Base-by-base conservation (phyloP, 2,329 filamentous ascomycete genomes). In the Sclerotinia nivalis region DNA sequence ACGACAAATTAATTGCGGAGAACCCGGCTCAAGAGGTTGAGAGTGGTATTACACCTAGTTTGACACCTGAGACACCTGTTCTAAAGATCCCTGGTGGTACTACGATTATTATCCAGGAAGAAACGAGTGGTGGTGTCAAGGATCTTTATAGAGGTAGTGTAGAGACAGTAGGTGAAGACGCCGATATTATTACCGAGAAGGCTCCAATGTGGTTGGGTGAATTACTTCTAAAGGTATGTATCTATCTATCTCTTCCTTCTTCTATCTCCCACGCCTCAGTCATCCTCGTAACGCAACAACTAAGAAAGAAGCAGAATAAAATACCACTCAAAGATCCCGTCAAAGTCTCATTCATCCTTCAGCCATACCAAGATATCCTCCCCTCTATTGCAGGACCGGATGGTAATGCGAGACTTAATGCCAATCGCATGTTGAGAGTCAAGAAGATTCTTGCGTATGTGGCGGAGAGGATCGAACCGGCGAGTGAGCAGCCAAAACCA, bases 361-460 rank as follows among this genome's bases (percentile, higher is more conserved):
- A 96, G 75, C 94, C 96, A 0, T 93, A 87, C 82, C 86, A 92
- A 75, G 90, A 93, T 74, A 82, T 86, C 37, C 82, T 98, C 66
- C 93, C 93, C 0, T 86, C 86, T 68, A 91, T 97, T 64, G 87
- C 91, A 45, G 87, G 89, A 34, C 81, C 88, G 5, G 93, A 97
- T 77, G 91, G 84, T 66, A 97, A 95, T 79, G 95, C 94, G 74
- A 90, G 96, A 34, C 85, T 99, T 66, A 99, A 98, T 79, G 96
- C 96, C 15, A 99, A 98, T 78, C 88, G 95, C 69, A 98, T 99
- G 96, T 85, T 99, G 65, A 88, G 96, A 60, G 93, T 96, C 4
- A 95, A 93, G 82, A 99, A 99, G 84, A 96, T 99, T 31, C 82
- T 98, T 70, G 88, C 89, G 0, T 99, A 99, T 76, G 88, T 99